Conservation (phyloP, 192 early-diverging fungal species). For the Globomyces pollinis-pini region DNA sequence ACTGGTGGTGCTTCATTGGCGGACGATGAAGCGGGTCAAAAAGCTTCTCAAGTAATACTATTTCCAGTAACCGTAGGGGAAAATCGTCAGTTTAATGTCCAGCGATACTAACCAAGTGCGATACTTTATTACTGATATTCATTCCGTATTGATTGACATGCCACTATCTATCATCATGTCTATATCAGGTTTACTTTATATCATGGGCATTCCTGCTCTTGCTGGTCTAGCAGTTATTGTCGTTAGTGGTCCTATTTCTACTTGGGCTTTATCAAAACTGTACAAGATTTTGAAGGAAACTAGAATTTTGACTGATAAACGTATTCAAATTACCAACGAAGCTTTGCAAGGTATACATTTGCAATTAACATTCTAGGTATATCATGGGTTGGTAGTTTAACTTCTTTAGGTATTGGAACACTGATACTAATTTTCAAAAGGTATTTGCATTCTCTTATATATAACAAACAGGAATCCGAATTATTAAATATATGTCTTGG, state of each 20-base stretch:
- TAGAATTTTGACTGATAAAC: conserved; percentile 49
- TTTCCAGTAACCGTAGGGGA: too few relatives aligned
- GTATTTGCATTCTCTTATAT: too few relatives aligned
- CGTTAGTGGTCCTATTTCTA: conserved; percentile 20
- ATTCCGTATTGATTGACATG: conserved; percentile 11
- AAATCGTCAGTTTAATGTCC: conserved; percentile 37
- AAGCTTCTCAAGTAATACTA: conserved; percentile 15
- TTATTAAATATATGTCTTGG: conserved; percentile 71
- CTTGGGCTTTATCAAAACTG: conserved; percentile 4
- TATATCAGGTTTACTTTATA: background rate
- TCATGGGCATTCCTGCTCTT: conserved; percentile 17
- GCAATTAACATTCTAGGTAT: too few relatives aligned
- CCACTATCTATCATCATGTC: conserved; percentile 8
- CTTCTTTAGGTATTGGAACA: too few relatives aligned
- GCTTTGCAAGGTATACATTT: conserved; percentile 10
- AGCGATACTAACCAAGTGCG: conserved; percentile 31
- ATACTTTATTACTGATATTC: conserved; percentile 23
- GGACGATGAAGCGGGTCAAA: background rate
- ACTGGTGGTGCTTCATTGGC: background rate
- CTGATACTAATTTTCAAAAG: too few relatives aligned
- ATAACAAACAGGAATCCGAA: conserved; percentile 58
- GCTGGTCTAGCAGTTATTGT: conserved; percentile 28
- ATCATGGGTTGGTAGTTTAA: too few relatives aligned
- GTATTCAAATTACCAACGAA: conserved; percentile 76
- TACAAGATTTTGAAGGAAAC: conserved; percentile 17